These are phyloP conservation scores for Paramecium tetraurelia DNA, from an alignment of 73 alveolate genomes.

Conservation along the genomic window DNA sequence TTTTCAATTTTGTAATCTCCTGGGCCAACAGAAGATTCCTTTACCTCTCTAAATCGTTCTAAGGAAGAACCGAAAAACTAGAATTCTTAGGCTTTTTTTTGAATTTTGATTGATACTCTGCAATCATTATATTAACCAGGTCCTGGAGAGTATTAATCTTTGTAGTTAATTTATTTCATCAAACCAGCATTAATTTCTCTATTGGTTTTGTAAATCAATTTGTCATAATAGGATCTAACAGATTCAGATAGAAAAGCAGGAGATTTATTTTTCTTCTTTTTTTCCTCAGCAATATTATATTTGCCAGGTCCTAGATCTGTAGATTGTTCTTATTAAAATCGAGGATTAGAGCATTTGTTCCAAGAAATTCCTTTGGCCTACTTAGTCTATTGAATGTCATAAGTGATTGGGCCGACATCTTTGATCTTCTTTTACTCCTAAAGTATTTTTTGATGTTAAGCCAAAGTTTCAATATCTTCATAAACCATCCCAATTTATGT, in stretches of 20 bases:
- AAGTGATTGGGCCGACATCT: conserved; percentile 6
- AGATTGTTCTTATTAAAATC: background rate
- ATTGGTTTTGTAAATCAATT: background rate
- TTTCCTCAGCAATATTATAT: background rate
- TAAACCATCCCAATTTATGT: background rate
- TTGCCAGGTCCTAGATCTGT: conserved; percentile 24
- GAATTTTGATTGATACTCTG: background rate
- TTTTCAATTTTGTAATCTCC: background rate
- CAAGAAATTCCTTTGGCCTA: background rate
- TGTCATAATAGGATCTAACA: conserved; percentile 19
- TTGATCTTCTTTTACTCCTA: background rate
- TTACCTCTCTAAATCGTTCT: background rate
- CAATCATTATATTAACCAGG: background rate
- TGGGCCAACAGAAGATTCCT: background rate
- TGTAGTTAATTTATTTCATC: background rate
- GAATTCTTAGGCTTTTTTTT: background rate
- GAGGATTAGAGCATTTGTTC: background rate
- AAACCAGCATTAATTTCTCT: conserved; percentile 11
- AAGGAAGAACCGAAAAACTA: conserved; percentile 21
- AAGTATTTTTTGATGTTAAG: background rate
- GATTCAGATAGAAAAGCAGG: conserved; percentile 37
- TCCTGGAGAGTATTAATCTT: background rate
- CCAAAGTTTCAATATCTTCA: conserved; percentile 35
- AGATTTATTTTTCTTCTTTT: background rate
- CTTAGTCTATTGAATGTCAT: background rate